phyloP scores from a whole-genome alignment of 805 yeast genomes.

The Yarrowia sp. region DNA sequence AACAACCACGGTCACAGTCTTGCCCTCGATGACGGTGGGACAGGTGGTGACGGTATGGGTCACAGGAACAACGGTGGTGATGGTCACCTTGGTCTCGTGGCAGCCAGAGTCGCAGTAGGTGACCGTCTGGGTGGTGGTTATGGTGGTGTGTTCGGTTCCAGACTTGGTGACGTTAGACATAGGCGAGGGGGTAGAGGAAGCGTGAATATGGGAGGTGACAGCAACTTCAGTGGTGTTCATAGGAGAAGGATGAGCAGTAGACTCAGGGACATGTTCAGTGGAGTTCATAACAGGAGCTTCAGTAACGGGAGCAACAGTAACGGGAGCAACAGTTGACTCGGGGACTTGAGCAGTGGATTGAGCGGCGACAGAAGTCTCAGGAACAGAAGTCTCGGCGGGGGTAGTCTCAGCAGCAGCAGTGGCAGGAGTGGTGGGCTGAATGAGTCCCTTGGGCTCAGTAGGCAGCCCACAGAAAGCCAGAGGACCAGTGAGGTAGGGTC shows the following conservation, averaged over 20 bases:
- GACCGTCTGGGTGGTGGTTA: slow-evolving; percentile 20
- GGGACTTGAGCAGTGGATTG: background rate
- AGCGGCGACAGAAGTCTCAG: slow-evolving; percentile 16
- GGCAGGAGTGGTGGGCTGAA: background rate
- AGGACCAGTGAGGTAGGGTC: too few species aligned
- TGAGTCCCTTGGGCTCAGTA: too few species aligned
- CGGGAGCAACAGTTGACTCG: background rate
- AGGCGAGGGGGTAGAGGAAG: background rate
- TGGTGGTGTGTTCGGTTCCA: slow-evolving; percentile 9
- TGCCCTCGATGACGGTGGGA: slow-evolving; percentile 19
- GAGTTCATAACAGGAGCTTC: background rate
- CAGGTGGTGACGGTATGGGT: slow-evolving; percentile 28
- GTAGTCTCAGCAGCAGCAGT: slow-evolving; percentile 3
- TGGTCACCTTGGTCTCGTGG: slow-evolving; percentile 19
- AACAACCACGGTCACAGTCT: slow-evolving; percentile 21
- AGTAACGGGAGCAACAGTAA: background rate
- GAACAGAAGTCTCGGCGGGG: slow-evolving; percentile 3
- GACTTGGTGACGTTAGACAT: background rate
- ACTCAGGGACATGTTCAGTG: background rate
- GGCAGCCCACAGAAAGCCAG: too few species aligned
- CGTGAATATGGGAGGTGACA: background rate
- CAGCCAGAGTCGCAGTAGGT: slow-evolving; percentile 14
- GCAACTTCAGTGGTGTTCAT: background rate
- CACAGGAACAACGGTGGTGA: slow-evolving; percentile 21
- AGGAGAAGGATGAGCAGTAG: background rate